Conservation (phyloP, 352 stramenopile species). For the Globisporangium paroecandrum region DNA sequence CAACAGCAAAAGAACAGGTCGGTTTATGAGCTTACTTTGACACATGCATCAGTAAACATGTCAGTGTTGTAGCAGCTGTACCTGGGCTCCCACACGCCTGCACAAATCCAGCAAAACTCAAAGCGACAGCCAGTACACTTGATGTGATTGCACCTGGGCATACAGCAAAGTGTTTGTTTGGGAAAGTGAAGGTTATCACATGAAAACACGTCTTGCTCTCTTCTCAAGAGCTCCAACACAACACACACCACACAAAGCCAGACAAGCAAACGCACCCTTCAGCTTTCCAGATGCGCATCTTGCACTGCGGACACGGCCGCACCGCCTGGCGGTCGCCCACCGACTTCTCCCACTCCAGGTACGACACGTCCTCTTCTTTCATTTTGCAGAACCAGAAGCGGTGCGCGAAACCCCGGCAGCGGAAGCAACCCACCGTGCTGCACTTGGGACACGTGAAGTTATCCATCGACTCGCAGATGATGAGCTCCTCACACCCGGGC, state of each 20-base stretch:
- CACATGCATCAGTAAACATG: background rate
- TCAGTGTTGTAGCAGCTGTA: background rate
- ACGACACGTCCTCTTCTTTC: slow-evolving; percentile 3
- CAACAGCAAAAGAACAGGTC: background rate
- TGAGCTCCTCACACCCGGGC: slow-evolving; percentile 57
- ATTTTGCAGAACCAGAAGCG: slow-evolving; percentile 51
- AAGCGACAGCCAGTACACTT: background rate
- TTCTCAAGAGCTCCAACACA: no score
- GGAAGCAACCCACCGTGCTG: slow-evolving; percentile 50
- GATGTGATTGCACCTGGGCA: background rate
- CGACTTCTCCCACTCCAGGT: slow-evolving; percentile 1
- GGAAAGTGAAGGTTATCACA: background rate
- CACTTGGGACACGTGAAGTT: slow-evolving; percentile 69
- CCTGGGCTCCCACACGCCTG: slow-evolving; percentile 41
- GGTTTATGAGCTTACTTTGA: background rate
- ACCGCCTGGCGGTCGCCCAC: background rate
- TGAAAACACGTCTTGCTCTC: background rate
- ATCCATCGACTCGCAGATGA: slow-evolving; percentile 42
- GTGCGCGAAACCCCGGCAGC: slow-evolving; percentile 50
- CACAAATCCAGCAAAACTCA: slow-evolving; percentile 23
- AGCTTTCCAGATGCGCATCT: background rate
- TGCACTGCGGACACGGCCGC: background rate
- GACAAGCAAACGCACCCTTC: background rate
- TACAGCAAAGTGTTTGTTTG: background rate
- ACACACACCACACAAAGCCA: background rate